A percentile compares a stretch with the other conserved stretches of the same genome.
Evolutionary conservation across 1,284 basidiomycete genomes (phyloP).

Genomic region (Leccinum olivaceoglutinosum): DNA sequence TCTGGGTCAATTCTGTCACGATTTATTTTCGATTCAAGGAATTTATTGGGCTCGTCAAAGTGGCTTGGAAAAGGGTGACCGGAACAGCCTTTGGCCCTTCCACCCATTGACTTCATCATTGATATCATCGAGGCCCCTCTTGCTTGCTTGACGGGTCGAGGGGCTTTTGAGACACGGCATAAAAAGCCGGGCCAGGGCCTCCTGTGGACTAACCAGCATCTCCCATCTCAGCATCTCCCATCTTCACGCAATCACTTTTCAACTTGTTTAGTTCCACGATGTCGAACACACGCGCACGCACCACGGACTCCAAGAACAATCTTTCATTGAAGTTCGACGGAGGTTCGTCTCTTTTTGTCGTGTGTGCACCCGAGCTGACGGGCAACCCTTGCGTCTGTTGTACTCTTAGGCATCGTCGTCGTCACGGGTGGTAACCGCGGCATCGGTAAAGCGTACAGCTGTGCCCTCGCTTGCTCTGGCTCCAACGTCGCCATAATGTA

Average conservation of each 20-base stretch:
- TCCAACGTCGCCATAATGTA: slow-evolving; percentile 43
- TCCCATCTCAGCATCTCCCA: not conserved
- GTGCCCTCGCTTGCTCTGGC: slow-evolving; percentile 38
- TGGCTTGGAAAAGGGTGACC: slow-evolving; percentile 1
- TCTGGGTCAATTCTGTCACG: not conserved
- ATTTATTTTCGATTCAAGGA: not conserved
- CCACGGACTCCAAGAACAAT: not conserved
- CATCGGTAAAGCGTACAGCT: slow-evolving; percentile 42
- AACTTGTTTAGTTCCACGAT: slow-evolving; percentile 8
- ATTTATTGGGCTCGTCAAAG: not conserved
- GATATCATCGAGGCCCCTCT: not conserved
- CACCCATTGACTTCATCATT: not conserved
- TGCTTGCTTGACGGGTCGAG: slow-evolving; percentile 8
- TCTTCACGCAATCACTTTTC: slow-evolving; percentile 6
- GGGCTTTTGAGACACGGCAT: slow-evolving; percentile 10
- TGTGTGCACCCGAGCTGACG: not conserved
- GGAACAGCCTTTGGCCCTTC: too few relatives aligned
- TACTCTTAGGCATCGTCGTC: slow-evolving; percentile 21
- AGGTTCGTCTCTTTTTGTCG: slow-evolving; percentile 7
- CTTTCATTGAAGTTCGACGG: slow-evolving; percentile 1
- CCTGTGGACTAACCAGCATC: too few relatives aligned
- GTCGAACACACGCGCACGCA: not conserved
- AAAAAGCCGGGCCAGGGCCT: slow-evolving; percentile 8
- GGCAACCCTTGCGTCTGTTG: not conserved
- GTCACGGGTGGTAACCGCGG: slow-evolving; percentile 42